Conservation (phyloP, 768 basidiomycete species). For the Naematelia aurantialba region DNA sequence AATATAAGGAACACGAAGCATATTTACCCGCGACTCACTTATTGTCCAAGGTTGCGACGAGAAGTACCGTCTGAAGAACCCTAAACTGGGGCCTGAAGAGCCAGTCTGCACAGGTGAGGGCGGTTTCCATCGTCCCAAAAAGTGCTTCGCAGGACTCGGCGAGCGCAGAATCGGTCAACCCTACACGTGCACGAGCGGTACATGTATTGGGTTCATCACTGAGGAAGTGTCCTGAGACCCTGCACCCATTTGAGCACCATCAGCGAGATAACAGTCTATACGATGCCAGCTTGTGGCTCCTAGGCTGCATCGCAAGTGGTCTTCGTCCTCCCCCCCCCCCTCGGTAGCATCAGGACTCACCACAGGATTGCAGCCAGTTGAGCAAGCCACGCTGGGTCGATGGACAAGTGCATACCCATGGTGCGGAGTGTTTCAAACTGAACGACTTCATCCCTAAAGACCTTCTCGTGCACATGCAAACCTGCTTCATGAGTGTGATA, state of each 20-base stretch:
- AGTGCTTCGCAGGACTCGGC: background rate
- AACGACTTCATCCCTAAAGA: slow-evolving; percentile 3
- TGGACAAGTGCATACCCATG: background rate
- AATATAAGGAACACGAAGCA: too few species aligned
- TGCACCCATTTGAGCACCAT: background rate
- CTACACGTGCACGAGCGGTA: background rate
- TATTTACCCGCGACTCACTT: background rate
- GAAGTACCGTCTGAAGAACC: background rate
- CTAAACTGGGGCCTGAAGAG: slow-evolving; percentile 8
- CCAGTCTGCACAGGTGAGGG: slow-evolving; percentile 7
- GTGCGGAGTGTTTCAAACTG: slow-evolving; percentile 2
- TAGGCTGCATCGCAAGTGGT: too few species aligned
- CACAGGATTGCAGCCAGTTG: background rate
- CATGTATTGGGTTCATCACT: background rate
- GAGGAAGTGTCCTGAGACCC: background rate
- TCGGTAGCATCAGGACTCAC: background rate
- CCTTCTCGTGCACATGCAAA: background rate
- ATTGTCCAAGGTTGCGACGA: slow-evolving; percentile 1
- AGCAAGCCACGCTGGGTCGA: slow-evolving; percentile 12
- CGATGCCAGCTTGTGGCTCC: too few species aligned
- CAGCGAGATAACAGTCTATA: background rate
- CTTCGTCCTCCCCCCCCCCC: background rate
- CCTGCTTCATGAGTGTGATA: background rate
- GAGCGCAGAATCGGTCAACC: slow-evolving; percentile 1
- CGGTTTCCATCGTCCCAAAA: background rate